Conservation (phyloP, 225 moss, liverwort and hornwort species). For the Polytrichum formosum region DNA sequence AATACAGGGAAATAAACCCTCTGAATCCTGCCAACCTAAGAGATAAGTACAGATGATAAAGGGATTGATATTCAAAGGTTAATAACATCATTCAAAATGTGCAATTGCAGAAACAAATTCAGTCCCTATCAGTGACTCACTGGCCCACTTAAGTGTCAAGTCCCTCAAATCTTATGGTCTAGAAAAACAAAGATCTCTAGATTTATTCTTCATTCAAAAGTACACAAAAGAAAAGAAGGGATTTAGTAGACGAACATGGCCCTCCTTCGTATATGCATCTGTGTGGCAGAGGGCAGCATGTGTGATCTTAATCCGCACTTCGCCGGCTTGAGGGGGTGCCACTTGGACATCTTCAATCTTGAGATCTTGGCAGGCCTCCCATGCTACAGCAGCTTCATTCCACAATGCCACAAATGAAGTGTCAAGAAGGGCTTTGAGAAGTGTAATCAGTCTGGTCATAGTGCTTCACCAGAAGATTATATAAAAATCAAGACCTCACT, state of each 20-base stretch:
- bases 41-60: background rate
- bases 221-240: background rate
- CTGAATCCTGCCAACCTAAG: conserved; percentile 47
- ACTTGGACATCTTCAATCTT: conserved; percentile 61
- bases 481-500: background rate
- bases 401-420: conserved; percentile 5
- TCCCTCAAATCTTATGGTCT: background rate
- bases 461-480: too few species aligned
- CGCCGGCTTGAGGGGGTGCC: conserved; percentile 66
- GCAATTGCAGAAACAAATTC: background rate
- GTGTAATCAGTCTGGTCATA: too few species aligned
- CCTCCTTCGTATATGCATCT: conserved; percentile 59
- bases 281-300: conserved; percentile 64
- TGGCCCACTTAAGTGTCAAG: too few species aligned
- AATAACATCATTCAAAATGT: background rate
- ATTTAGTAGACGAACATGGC: conserved; percentile 33
- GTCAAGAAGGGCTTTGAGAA: too few species aligned
- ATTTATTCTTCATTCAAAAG: background rate
- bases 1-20: conserved; percentile 71
- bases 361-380: conserved; percentile 60
- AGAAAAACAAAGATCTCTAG: too few species aligned
- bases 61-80: background rate
- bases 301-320: conserved; percentile 65
- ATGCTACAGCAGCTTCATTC: conserved; percentile 53
- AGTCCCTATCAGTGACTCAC: background rate